These are phyloP conservation scores for Gossypium rotundifolium DNA, from an alignment of 345 rosid species.

Conservation along the genomic window DNA sequence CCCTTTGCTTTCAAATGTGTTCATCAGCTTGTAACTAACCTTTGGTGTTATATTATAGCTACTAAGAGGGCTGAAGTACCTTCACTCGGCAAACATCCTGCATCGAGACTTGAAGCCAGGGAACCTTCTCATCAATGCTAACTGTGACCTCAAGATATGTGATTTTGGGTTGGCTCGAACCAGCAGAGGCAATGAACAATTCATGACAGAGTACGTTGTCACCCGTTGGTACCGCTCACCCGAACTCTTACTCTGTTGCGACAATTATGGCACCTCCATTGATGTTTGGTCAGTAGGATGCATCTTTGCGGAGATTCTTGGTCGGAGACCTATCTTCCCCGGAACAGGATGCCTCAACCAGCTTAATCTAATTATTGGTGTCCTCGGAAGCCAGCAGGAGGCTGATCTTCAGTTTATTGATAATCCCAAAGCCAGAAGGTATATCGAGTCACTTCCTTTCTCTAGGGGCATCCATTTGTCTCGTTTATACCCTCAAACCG, in stretches of 20 bases:
- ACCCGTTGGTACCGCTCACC: conserved; percentile 96
- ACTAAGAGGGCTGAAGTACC: conserved; percentile 76
- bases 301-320: conserved; percentile 83
- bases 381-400: conserved; percentile 67
- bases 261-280: conserved; percentile 75
- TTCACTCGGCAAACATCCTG: conserved; percentile 85
- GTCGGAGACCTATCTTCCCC: conserved; percentile 74
- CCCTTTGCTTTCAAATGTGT: too few species aligned
- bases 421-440: conserved; percentile 57
- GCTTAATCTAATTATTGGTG: conserved; percentile 62
- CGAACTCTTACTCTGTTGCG: conserved; percentile 80
- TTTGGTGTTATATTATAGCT: conserved; percentile 28
- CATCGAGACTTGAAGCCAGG: conserved; percentile 91
- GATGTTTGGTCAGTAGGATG: conserved; percentile 95
- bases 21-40: not conserved
- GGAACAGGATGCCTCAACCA: conserved; percentile 84
- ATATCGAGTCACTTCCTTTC: conserved; percentile 60
- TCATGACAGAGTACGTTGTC: conserved; percentile 85
- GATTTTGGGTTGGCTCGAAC: conserved; percentile 86
- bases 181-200: conserved; percentile 56
- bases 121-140: conserved; percentile 73
- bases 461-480: conserved; percentile 48
- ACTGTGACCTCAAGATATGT: conserved; percentile 75
- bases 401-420: conserved; percentile 71
- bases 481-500: conserved; percentile 55